Conservation (phyloP, 2,329 filamentous ascomycete species). For the Byssochlamys sp. region DNA sequence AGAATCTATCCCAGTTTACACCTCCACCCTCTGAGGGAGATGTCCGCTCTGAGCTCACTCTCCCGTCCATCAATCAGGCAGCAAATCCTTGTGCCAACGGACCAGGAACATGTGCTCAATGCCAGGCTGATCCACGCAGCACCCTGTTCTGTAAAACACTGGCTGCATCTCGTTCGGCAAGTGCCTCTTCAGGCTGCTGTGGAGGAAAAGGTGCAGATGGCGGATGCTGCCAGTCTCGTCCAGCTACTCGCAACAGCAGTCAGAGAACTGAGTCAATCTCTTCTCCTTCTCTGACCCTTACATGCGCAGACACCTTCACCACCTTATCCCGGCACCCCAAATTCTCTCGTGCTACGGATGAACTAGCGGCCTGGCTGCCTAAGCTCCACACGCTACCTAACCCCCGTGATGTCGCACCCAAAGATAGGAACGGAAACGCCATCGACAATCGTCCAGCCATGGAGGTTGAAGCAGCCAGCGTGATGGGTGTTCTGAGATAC, state of each 20-base stretch:
- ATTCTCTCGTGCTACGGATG: conserved; percentile 63
- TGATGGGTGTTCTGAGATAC: conserved; percentile 74
- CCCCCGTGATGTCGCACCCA: conserved; percentile 24
- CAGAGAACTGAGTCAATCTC: conserved; percentile 21
- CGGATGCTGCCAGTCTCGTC: conserved; percentile 51
- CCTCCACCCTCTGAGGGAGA: conserved; percentile 49
- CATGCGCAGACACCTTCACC: conserved; percentile 69
- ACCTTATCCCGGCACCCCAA: conserved; percentile 67
- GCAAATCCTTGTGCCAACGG: conserved; percentile 51
- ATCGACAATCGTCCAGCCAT: conserved; percentile 45
- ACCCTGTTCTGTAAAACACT: conserved; percentile 75
- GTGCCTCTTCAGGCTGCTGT: conserved; percentile 48
- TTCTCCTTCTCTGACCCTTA: conserved; percentile 48
- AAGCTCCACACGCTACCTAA: conserved; percentile 53
- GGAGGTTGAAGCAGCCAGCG: conserved; percentile 72
- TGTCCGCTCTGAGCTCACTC: conserved; percentile 44
- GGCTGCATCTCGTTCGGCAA: conserved; percentile 48
- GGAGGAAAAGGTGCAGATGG: conserved; percentile 51
- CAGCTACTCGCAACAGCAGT: conserved; percentile 14
- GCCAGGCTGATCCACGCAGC: conserved; percentile 65
- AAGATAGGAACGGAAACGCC: conserved; percentile 13
- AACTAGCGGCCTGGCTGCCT: conserved; percentile 66
- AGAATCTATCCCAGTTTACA: conserved; percentile 41
- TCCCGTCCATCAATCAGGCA: conserved; percentile 27
- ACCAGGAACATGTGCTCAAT: conserved; percentile 71